Evolutionary conservation across 192 early-diverging fungal species (phyloP), one percentile per base, ranked within the genome.

Genomic region (Geranomyces michiganensis): DNA sequence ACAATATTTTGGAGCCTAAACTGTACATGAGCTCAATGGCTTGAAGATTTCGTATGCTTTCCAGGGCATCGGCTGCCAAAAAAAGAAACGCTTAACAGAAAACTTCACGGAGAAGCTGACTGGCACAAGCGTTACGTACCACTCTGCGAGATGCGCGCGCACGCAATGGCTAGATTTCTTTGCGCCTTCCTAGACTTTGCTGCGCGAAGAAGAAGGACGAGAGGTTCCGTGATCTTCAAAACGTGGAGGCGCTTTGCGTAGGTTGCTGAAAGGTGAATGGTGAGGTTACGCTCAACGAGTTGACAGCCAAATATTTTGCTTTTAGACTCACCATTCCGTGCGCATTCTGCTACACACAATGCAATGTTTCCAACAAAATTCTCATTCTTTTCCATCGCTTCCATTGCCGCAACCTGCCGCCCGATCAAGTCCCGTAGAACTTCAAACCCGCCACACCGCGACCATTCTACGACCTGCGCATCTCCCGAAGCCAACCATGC

Each of bases 11-110:
- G 15, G 45, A 14, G 13, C 73, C 73, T 19, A 74, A 29, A 4
- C 22, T 27, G 49, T 74, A 74, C 73, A 74, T 74, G 22, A 74
- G 47, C 47, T 74, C 73, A 4, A 74, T 32, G 17, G 65, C 73
- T 43, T 68, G 41, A 27, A 74, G 61, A 48, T 60, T 46, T 41
- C 73, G 19, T 15, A 62, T 58, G 21, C 0, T 49, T 1, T 48
- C 56, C 8, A 74, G 59, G n/a, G 56, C 73, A 31, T 21, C 71
- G n/a, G 62, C 71, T 73, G 29, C 14, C 17, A 33, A 45, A 41
- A 55, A 32, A 51, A 7, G 6, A 4, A 32, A 6, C 26, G 24
- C 17, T 21, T 27, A 21, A 24, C 14, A 58, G 9, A 24, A 27
- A 12, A 58, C 56, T 27, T 12, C 9, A 58, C 10, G 12, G 14